Conservation (phyloP, 257 asterid genomes). For the Capsicum rhomboideum region DNA sequence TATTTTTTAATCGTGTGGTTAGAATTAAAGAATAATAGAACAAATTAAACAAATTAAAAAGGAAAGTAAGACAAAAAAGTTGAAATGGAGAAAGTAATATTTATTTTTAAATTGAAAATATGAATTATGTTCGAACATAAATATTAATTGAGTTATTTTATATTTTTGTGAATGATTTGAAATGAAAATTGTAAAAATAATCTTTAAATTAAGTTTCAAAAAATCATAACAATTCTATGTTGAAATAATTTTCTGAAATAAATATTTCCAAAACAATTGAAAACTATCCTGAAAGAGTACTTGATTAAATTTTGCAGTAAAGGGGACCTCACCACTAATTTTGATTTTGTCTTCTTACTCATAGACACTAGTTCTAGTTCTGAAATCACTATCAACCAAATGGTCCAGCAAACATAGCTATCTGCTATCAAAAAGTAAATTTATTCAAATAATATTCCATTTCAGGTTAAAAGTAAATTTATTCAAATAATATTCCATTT, state of each 20-base stretch:
- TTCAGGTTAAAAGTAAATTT: neutral
- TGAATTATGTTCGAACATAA: neutral
- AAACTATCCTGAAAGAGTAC: neutral
- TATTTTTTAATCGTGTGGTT: no score
- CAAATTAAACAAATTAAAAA: no score
- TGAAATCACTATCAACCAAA: neutral
- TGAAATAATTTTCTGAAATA: neutral
- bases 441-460: neutral
- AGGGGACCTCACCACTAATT: neutral
- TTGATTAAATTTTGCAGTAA: neutral
- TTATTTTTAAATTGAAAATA: neutral
- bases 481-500: neutral
- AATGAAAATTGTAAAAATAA: neutral
- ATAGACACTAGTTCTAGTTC: neutral
- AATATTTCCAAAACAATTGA: neutral
- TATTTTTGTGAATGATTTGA: neutral
- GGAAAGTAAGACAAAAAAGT: no score
- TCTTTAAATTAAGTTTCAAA: neutral
- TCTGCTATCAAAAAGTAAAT: neutral
- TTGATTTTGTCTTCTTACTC: neutral
- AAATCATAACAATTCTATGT: no score
- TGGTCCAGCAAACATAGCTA: neutral
- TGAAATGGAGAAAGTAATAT: neutral
- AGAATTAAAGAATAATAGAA: no score
- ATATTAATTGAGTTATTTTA: neutral